phyloP scores from a whole-genome alignment of 768 basidiomycete species.

The Cantharellus anzutake region DNA sequence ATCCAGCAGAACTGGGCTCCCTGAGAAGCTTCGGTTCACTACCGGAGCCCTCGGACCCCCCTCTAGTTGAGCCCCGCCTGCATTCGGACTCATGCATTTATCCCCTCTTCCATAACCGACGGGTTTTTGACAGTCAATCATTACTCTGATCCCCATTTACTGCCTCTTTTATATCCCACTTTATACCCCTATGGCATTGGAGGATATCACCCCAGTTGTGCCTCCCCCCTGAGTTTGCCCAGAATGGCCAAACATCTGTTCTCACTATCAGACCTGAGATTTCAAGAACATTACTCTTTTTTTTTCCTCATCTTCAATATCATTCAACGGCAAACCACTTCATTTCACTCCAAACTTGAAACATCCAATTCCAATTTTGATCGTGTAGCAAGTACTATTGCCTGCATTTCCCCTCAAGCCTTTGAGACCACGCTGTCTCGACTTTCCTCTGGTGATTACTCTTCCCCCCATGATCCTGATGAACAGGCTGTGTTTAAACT shows the following conservation, averaged over 20 bases:
- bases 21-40: no score
- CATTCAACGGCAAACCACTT: constrained; percentile 5
- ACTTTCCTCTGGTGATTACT: neutral
- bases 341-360: constrained; percentile 4
- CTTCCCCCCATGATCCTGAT: neutral
- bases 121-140: no score
- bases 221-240: neutral
- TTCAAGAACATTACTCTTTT: constrained; percentile 11
- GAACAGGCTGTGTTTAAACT: constrained; percentile 6
- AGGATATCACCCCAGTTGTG: neutral
- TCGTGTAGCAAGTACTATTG: constrained; percentile 3
- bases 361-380: constrained; percentile 3
- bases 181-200: constrained; percentile 11
- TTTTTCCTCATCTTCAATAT: constrained; percentile 11
- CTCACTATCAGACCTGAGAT: constrained; percentile 5
- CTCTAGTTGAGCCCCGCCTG: no score
- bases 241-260: constrained; percentile 5
- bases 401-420: constrained; percentile 2
- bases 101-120: no score
- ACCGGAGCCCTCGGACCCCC: no score
- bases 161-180: constrained; percentile 12
- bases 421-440: constrained; percentile 6
- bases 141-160: constrained; percentile 5
- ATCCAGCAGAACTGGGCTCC: no score
- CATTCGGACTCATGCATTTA: no score